Conservation (phyloP, 176 grass and related monocot species). For the Oryza brachyantha region DNA sequence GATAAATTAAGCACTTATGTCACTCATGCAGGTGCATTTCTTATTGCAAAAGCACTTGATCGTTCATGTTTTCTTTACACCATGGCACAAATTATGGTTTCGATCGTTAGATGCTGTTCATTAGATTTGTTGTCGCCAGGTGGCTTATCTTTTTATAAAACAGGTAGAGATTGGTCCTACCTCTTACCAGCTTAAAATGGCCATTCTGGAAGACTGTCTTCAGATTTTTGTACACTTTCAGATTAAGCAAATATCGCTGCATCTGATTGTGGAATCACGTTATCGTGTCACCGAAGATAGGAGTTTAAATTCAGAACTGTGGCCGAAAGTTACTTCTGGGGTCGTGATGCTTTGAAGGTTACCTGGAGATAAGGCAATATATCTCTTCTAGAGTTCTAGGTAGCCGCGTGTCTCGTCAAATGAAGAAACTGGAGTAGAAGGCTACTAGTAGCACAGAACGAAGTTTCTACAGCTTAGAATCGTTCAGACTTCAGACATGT, state of each 20-base stretch:
- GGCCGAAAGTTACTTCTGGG: background rate
- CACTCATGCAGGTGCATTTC: too few relatives aligned
- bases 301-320: background rate
- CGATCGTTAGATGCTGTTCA: background rate
- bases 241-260: background rate
- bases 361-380: background rate
- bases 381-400: background rate
- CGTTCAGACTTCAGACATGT: background rate
- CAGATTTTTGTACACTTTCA: background rate
- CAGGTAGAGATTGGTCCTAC: background rate
- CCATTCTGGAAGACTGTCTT: too few relatives aligned
- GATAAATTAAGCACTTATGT: too few relatives aligned
- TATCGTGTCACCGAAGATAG: too few relatives aligned
- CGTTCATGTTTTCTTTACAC: background rate
- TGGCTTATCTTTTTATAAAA: background rate
- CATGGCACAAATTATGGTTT: constrained; percentile 15
- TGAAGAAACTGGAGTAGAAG: background rate
- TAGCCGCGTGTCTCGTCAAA: background rate
- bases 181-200: background rate
- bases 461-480: background rate
- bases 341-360: background rate
- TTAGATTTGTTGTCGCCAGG: background rate
- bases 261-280: background rate
- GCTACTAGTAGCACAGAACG: background rate
- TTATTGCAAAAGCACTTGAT: too few relatives aligned